Conservation (phyloP, 2,329 filamentous ascomycete species). For the Neonectria punicea region DNA sequence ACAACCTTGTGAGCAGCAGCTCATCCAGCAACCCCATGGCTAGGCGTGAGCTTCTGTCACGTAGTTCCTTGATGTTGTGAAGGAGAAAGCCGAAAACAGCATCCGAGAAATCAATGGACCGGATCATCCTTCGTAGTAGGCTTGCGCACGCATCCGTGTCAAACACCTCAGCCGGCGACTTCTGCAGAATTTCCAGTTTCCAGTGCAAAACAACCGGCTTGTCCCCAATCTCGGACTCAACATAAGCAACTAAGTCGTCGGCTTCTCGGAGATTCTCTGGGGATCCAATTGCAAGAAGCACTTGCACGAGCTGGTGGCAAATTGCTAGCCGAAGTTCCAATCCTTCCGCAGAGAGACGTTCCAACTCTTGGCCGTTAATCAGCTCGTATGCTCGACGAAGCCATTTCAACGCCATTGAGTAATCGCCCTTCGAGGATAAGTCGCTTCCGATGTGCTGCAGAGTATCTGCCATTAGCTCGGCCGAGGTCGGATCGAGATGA, state of each 20-base stretch:
- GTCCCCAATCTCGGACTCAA: constrained; percentile 72
- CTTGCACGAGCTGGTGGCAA: constrained; percentile 70
- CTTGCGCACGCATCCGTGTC: constrained; percentile 59
- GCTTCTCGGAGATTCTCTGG: constrained; percentile 61
- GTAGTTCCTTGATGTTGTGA: constrained; percentile 74
- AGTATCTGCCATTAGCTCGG: constrained; percentile 73
- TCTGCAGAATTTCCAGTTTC: constrained; percentile 72
- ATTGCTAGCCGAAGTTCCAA: constrained; percentile 74
- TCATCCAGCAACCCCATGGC: constrained; percentile 68
- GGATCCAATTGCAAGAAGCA: constrained; percentile 60
- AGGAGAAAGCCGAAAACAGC: constrained; percentile 73
- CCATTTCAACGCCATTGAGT: constrained; percentile 74
- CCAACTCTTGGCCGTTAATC: constrained; percentile 65
- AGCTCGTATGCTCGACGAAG: constrained; percentile 73
- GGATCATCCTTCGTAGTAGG: constrained; percentile 71
- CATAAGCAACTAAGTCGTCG: constrained; percentile 64
- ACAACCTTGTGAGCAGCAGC: constrained; percentile 68
- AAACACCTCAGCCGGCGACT: constrained; percentile 57
- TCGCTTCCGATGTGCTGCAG: constrained; percentile 78
- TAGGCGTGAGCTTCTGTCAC: constrained; percentile 61
- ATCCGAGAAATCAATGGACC: constrained; percentile 68
- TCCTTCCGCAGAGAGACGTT: constrained; percentile 67
- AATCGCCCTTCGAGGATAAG: constrained; percentile 63
- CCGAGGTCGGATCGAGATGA: constrained; percentile 57
- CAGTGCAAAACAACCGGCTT: constrained; percentile 74